Conservation (phyloP, 176 grass and related monocot genomes). For the Eragrostis curvula region DNA sequence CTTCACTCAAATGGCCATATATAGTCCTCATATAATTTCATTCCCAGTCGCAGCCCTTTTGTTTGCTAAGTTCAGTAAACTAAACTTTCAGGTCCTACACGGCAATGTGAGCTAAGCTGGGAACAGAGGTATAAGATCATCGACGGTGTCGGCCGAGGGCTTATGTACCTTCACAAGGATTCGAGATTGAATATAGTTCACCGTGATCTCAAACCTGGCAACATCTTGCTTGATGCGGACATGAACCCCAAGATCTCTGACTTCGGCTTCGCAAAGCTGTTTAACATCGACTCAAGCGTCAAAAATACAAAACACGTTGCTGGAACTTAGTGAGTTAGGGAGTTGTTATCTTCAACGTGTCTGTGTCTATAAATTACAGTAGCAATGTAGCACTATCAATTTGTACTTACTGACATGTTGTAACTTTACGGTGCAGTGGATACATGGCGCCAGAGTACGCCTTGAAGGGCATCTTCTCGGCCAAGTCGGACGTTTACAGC, state of each 20-base stretch:
- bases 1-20: neutral
- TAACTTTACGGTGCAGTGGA: conserved; percentile 37
- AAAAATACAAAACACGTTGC: conserved; percentile 53
- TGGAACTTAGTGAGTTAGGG: conserved; percentile 34
- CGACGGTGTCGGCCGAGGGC: conserved; percentile 49
- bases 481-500: conserved; percentile 70
- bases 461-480: conserved; percentile 45
- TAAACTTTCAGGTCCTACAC: conserved; percentile 21
- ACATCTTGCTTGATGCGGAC: conserved; percentile 45
- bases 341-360: no score
- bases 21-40: neutral
- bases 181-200: conserved; percentile 56
- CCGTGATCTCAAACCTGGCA: conserved; percentile 53
- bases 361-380: no score
- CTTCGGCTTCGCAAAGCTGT: conserved; percentile 64
- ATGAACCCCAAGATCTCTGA: conserved; percentile 79
- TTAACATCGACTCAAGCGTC: conserved; percentile 25
- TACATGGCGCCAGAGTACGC: conserved; percentile 70
- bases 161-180: conserved; percentile 75
- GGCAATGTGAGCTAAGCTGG: conserved; percentile 36
- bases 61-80: neutral
- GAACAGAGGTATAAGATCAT: conserved; percentile 48
- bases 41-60: neutral
- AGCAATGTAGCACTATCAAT: no score
- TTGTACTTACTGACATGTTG: neutral